A percentile compares a stretch with the other conserved stretches of the same genome.
These are phyloP conservation scores for Taphrina communis DNA, from an alignment of 1,139 yeast species.

Conservation along the genomic window DNA sequence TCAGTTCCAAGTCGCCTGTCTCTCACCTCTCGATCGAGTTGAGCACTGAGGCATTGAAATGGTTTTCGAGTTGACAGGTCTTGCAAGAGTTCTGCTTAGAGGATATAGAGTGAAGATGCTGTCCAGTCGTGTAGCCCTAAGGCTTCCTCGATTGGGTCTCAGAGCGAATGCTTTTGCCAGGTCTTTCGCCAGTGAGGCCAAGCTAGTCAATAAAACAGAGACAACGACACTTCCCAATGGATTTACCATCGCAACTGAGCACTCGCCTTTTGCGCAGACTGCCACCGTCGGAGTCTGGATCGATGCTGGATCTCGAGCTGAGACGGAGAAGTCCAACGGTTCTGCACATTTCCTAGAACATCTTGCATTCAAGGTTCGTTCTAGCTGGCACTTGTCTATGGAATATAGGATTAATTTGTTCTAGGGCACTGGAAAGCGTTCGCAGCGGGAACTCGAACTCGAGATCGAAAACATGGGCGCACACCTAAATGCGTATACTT, in stretches of 20 bases:
- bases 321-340: slow-evolving; percentile 79
- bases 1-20: slow-evolving; percentile 7
- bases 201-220: slow-evolving; percentile 56
- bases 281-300: slow-evolving; percentile 89
- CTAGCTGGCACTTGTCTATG: too few relatives aligned
- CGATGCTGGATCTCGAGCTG: slow-evolving; percentile 98
- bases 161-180: slow-evolving; percentile 14
- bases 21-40: background rate
- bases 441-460: slow-evolving; percentile 83
- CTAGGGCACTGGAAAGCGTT: slow-evolving; percentile 74
- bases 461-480: slow-evolving; percentile 97
- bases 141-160: slow-evolving; percentile 24
- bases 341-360: slow-evolving; percentile 98
- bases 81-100: background rate
- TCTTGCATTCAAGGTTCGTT: slow-evolving; percentile 72
- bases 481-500: slow-evolving; percentile 65
- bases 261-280: slow-evolving; percentile 83
- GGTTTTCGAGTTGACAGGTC: too few relatives aligned
- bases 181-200: slow-evolving; percentile 26
- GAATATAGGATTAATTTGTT: background rate
- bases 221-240: slow-evolving; percentile 80
- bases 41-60: too few relatives aligned
- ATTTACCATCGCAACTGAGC: slow-evolving; percentile 84
- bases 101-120: slow-evolving; percentile 9
- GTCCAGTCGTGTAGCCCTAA: slow-evolving; percentile 27